These are phyloP conservation scores for Gracilaria domingensis DNA, from an alignment of 23 red algal genomes.

Conservation along the genomic window DNA sequence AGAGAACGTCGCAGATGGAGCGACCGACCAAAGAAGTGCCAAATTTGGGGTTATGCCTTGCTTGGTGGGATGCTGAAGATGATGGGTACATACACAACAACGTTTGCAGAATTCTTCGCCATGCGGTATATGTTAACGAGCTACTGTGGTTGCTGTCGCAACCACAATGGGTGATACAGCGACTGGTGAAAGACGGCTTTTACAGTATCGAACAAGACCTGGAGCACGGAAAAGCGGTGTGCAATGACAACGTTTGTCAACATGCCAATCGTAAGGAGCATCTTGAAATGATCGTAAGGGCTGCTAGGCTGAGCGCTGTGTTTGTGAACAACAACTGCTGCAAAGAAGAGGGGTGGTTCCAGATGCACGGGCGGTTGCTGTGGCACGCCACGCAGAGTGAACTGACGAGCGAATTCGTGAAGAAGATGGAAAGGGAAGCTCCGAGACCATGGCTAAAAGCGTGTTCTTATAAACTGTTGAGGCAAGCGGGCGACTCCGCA, in stretches of 20 bases:
- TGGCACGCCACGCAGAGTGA: neutral
- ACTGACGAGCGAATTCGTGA: neutral
- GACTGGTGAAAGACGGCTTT: neutral
- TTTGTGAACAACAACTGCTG: neutral
- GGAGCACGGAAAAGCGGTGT: neutral
- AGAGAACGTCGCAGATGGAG: neutral
- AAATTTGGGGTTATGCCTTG: neutral
- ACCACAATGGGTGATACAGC: neutral
- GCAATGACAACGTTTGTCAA: neutral
- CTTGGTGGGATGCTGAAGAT: neutral
- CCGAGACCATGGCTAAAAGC: slow-evolving; percentile 14
- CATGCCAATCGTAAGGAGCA: neutral
- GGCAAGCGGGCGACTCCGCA: neutral
- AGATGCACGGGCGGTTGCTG: slow-evolving; percentile 10
- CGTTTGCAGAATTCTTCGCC: neutral
- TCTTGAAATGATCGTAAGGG: neutral
- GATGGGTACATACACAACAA: slow-evolving; percentile 18
- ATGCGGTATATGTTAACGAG: neutral
- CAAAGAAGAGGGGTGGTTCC: neutral
- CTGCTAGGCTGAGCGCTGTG: neutral
- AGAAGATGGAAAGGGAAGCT: neutral
- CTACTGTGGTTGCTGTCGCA: neutral
- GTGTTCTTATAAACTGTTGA: neutral
- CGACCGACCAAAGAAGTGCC: too few species aligned
- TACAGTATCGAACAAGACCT: neutral